phyloP scores from a whole-genome alignment of 2,329 filamentous ascomycete species.

The Pseudocercospora fijiensis region DNA sequence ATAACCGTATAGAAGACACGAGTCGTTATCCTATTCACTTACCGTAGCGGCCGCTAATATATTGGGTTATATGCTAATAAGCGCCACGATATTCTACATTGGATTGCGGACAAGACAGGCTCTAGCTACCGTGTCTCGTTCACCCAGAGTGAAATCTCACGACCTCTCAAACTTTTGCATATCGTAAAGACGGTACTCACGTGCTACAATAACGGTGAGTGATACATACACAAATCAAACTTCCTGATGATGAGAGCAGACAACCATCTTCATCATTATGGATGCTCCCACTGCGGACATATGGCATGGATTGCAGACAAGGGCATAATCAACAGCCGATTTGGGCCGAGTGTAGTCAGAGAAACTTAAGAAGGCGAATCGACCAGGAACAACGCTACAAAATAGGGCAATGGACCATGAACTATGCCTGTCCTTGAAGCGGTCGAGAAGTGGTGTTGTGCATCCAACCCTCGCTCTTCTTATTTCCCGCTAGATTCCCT shows the following conservation, averaged over 20 bases:
- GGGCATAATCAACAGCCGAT: neutral
- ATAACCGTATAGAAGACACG: too few species aligned
- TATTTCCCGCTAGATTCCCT: neutral
- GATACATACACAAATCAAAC: neutral
- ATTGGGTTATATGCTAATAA: too few species aligned
- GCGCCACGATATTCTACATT: too few species aligned
- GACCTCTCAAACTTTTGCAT: neutral
- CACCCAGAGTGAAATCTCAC: neutral
- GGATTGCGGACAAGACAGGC: too few species aligned
- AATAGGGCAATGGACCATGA: slow-evolving; percentile 6
- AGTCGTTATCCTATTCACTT: too few species aligned
- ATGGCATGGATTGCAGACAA: neutral
- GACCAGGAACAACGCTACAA: neutral
- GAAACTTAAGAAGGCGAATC: neutral
- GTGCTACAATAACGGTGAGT: neutral
- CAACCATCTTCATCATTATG: neutral
- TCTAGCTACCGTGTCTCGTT: neutral
- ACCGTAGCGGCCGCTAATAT: too few species aligned
- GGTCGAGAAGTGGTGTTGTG: slow-evolving; percentile 6
- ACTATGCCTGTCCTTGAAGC: neutral
- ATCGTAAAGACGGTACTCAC: neutral
- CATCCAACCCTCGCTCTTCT: neutral
- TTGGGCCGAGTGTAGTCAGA: neutral
- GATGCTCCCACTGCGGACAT: neutral
- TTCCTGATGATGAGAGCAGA: neutral